Base-by-base conservation (phyloP, 1,284 basidiomycete species). In the Rhizoctonia solani region DNA sequence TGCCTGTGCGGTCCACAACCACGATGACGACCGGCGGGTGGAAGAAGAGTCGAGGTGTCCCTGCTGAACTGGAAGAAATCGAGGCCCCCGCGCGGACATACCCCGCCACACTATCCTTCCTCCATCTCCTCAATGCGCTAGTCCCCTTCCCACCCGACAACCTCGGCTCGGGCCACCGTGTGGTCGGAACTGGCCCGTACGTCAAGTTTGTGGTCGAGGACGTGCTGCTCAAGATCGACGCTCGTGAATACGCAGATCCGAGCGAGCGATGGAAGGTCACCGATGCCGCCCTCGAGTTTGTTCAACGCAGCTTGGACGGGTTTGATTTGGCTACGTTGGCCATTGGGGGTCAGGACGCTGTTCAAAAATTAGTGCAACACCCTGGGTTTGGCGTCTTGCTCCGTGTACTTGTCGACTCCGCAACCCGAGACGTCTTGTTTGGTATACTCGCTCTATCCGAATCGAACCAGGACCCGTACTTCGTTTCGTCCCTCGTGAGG, bases 311-410 rank as follows among this genome's bases (percentile, higher is more conserved):
- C 23, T 77, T 98, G 32, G 88, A 88, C 0, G 87, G 87, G 68
- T 96, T 91, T 76, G 88, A 95, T 74, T 79, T 97, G 56, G 87
- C 72, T n/a, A 74, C 77, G 5, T 71, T 79, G 72, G 23, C 69
- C 72, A 2, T 72, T 74, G 47, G 74, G 72, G 29, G 71, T 54
- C 21, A 39, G 58, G 39, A 49, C 54, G 2, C n/a, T n/a, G 61
- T 67, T 16, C 46, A 59, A 46, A 29, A 69, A 68, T 1, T 66
- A 76, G 32, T 71, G 69, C 2, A 72, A 71, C 93, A 98, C 75
- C 94, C 96, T 0, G 96, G 95, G 1, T 95, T 93, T 76, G 88
- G 93, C 58, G 79, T 98, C 59, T 85, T 96, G 77, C 85, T 88
- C 53, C 85, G 93, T 0, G 75, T 98, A 6, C 81, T 98, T 50